Evolutionary conservation across 1,284 basidiomycete genomes (phyloP).

Genomic region (Rugosomyces carneus): DNA sequence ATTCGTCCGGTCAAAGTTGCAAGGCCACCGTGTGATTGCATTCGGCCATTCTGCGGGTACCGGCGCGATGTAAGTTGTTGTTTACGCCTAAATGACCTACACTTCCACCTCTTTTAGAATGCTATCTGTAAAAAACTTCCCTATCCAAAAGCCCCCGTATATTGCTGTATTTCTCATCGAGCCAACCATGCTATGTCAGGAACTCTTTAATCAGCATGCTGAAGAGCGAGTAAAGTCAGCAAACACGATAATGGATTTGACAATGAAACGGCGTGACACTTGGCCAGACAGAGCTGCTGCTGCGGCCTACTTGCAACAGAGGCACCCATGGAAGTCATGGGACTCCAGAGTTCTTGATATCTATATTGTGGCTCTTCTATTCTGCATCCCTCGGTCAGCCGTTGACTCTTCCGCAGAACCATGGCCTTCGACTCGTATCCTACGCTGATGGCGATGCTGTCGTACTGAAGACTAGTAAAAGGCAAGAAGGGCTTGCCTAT

Average conservation of each 20-base stretch:
- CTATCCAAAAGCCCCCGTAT: slow-evolving; percentile 23
- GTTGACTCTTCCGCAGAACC: slow-evolving; percentile 18
- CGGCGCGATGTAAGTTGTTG: slow-evolving; percentile 31
- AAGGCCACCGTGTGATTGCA: slow-evolving; percentile 32
- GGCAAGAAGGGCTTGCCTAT: slow-evolving; percentile 37
- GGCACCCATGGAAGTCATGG: slow-evolving; percentile 39
- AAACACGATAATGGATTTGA: slow-evolving; percentile 30
- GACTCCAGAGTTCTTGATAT: slow-evolving; percentile 29
- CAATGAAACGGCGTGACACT: slow-evolving; percentile 28
- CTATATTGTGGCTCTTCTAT: slow-evolving; percentile 26
- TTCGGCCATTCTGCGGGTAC: slow-evolving; percentile 43
- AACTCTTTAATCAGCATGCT: slow-evolving; percentile 28
- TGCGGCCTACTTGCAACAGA: slow-evolving; percentile 30
- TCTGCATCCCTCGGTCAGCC: not conserved
- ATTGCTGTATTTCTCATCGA: slow-evolving; percentile 36
- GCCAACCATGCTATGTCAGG: slow-evolving; percentile 31
- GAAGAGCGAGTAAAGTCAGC: slow-evolving; percentile 31
- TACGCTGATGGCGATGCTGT: slow-evolving; percentile 24
- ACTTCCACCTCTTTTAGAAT: slow-evolving; percentile 19
- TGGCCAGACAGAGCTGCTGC: slow-evolving; percentile 33
- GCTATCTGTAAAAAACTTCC: slow-evolving; percentile 25
- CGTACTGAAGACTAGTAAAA: slow-evolving; percentile 33
- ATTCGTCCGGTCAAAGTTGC: slow-evolving; percentile 29
- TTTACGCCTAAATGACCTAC: not conserved
- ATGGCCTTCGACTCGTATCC: slow-evolving; percentile 25